A percentile compares a stretch with the other conserved stretches of the same genome.
phyloP scores from a whole-genome alignment of 371 early-diverging fungal genomes.

The Mucor circinelloides region DNA sequence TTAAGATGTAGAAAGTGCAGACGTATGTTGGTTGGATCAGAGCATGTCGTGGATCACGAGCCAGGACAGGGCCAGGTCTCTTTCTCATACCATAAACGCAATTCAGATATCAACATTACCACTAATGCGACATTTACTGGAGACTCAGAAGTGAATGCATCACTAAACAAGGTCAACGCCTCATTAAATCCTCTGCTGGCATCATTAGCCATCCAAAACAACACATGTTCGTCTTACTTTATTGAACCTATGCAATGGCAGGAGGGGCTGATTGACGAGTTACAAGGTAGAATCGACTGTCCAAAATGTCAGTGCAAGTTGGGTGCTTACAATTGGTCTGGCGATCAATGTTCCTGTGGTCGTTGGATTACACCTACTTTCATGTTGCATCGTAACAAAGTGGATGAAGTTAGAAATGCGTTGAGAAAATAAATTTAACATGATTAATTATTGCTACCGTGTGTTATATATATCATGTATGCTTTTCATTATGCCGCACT shows the following conservation, averaged over 20 bases:
- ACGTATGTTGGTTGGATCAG: slow-evolving; percentile 57
- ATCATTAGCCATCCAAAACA: slow-evolving; percentile 34
- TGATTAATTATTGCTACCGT: no score
- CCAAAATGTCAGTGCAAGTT: slow-evolving; percentile 85
- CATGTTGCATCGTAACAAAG: slow-evolving; percentile 76
- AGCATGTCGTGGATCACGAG: slow-evolving; percentile 73
- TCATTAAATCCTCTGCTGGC: slow-evolving; percentile 51
- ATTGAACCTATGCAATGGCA: slow-evolving; percentile 91
- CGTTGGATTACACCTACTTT: slow-evolving; percentile 88
- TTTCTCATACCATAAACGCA: slow-evolving; percentile 74
- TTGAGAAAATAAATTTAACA: slow-evolving; percentile 18
- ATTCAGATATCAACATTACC: slow-evolving; percentile 43
- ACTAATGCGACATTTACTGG: slow-evolving; percentile 20
- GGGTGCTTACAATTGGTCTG: slow-evolving; percentile 86
- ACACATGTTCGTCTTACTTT: slow-evolving; percentile 76
- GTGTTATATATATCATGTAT: no score
- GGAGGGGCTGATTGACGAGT: slow-evolving; percentile 51
- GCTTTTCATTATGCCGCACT: no score
- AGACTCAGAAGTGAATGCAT: slow-evolving; percentile 13
- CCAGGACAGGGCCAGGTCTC: slow-evolving; percentile 73
- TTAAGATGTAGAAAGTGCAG: slow-evolving; percentile 62
- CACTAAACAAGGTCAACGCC: slow-evolving; percentile 24
- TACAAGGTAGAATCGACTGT: slow-evolving; percentile 81
- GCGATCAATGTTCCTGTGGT: slow-evolving; percentile 84
- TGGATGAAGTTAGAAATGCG: slow-evolving; percentile 58